Evolutionary conservation across 2,329 filamentous ascomycete species (phyloP).

Genomic region (Pseudopyrenochaeta lycopersici): DNA sequence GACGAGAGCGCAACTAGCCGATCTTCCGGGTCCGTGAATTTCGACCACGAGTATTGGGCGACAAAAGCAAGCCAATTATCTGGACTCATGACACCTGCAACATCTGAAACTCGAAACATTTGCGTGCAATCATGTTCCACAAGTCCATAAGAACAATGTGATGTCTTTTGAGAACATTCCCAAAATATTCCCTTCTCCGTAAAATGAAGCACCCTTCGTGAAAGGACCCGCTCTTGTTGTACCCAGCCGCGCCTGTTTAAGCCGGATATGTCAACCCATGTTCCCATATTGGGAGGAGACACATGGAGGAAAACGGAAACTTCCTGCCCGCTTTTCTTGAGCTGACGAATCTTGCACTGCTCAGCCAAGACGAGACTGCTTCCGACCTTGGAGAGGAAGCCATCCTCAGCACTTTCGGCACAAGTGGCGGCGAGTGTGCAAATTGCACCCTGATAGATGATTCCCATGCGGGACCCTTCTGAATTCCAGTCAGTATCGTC

Average conservation of each 20-base stretch:
- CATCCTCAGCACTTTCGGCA: background rate
- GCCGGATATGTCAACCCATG: background rate
- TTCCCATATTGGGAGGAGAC: background rate
- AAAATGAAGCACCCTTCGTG: conserved; percentile 3
- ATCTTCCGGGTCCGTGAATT: background rate
- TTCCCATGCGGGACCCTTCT: conserved; percentile 5
- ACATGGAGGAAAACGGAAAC: background rate
- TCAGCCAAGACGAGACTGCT: background rate
- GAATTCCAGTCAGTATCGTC: background rate
- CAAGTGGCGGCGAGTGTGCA: conserved; percentile 1
- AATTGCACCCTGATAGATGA: conserved; percentile 1
- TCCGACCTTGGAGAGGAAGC: background rate
- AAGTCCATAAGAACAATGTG: background rate
- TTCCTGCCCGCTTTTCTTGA: too few relatives aligned
- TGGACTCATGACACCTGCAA: background rate
- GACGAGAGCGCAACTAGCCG: background rate
- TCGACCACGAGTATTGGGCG: background rate
- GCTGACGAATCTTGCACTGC: background rate
- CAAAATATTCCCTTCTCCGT: background rate
- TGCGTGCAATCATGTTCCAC: too few relatives aligned
- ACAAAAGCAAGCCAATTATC: background rate
- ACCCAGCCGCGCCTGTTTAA: conserved; percentile 3
- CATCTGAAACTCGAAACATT: background rate
- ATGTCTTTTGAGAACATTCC: background rate
- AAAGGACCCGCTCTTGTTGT: background rate